These are phyloP conservation scores for Dendrocalamus sinicus DNA, from an alignment of 176 grass and related monocot genomes.

Conservation along the genomic window DNA sequence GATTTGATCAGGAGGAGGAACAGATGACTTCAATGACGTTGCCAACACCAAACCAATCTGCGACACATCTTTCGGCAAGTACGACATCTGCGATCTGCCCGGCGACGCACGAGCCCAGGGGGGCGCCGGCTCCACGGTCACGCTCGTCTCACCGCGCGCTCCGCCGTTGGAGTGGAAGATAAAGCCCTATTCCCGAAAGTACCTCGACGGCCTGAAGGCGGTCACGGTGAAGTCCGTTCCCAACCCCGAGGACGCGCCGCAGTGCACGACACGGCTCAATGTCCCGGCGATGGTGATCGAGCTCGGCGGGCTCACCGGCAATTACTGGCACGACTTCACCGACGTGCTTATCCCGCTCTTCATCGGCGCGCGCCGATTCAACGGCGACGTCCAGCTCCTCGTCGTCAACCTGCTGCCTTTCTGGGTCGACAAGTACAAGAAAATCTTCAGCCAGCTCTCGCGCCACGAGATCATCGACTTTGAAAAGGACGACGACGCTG, in stretches of 20 bases:
- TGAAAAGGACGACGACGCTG: constrained; percentile 49
- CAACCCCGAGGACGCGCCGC: constrained; percentile 26
- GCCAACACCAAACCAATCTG: constrained; percentile 49
- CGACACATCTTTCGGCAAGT: constrained; percentile 59
- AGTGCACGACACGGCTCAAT: constrained; percentile 40
- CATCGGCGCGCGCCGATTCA: constrained; percentile 56
- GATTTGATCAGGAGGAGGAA: constrained; percentile 42
- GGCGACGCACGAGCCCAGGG: constrained; percentile 41
- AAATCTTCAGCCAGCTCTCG: constrained; percentile 53
- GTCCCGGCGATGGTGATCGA: constrained; percentile 67
- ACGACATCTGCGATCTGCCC: constrained; percentile 59
- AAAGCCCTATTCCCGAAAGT: constrained; percentile 69
- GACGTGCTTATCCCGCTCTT: constrained; percentile 68
- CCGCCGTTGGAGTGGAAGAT: constrained; percentile 55
- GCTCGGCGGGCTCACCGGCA: constrained; percentile 65
- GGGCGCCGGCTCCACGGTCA: constrained; percentile 23
- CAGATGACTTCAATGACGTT: constrained; percentile 45
- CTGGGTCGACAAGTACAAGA: constrained; percentile 55
- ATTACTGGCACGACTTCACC: constrained; percentile 83
- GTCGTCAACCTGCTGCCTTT: constrained; percentile 62
- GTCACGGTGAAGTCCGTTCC: constrained; percentile 50
- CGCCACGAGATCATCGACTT: constrained; percentile 64
- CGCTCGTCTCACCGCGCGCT: constrained; percentile 39
- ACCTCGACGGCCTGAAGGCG: constrained; percentile 54
- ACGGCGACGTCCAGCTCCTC: constrained; percentile 58